phyloP scores from a whole-genome alignment of 257 asterid genomes.

The Coffea canephora region DNA sequence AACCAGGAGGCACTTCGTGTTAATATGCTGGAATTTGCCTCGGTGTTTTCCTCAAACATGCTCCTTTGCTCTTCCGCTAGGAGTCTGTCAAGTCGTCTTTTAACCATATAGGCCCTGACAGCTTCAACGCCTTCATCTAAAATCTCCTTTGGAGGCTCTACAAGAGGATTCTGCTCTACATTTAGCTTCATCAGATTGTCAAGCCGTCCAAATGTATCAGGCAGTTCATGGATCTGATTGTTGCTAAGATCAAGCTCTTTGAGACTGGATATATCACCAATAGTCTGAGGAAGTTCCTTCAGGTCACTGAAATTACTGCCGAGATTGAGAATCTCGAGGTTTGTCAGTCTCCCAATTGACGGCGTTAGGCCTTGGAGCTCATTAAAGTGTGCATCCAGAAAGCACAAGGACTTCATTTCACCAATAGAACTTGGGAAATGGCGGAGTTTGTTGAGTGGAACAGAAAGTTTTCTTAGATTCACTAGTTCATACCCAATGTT shows the following conservation, averaged over 20 bases:
- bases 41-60: conserved; percentile 35
- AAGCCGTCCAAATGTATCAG: conserved; percentile 65
- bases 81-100: conserved; percentile 55
- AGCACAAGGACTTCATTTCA: conserved; percentile 62
- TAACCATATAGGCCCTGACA: conserved; percentile 59
- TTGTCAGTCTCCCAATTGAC: conserved; percentile 58
- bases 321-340: conserved; percentile 69
- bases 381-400: conserved; percentile 71
- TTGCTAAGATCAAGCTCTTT: conserved; percentile 89
- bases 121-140: conserved; percentile 67
- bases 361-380: conserved; percentile 72
- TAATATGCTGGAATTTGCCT: conserved; percentile 32
- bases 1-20: conserved; percentile 82
- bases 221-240: conserved; percentile 84
- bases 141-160: conserved; percentile 69
- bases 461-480: conserved; percentile 52
- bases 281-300: conserved; percentile 63
- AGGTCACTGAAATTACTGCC: conserved; percentile 87
- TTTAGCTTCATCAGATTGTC: conserved; percentile 54
- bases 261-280: conserved; percentile 65
- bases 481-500: conserved; percentile 69
- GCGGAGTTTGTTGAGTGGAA: conserved; percentile 74
- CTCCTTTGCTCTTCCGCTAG: conserved; percentile 48
- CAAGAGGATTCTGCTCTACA: conserved; percentile 79
- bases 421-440: conserved; percentile 79